phyloP scores from a whole-genome alignment of 2,329 filamentous ascomycete genomes.

The Sporothrix phasma region DNA sequence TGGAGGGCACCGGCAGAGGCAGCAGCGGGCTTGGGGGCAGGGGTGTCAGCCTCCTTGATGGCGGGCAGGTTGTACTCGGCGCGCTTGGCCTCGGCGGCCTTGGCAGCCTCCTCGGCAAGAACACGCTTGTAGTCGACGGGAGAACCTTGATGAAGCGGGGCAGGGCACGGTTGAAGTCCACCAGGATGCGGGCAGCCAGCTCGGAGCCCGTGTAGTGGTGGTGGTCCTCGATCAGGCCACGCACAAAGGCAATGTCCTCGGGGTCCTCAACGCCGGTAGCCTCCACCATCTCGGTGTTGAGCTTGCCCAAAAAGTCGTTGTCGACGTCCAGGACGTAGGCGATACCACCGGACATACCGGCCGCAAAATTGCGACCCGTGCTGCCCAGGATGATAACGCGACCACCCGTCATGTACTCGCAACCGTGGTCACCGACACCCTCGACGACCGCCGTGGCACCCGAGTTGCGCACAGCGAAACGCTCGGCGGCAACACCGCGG shows the following conservation, averaged over 20 bases:
- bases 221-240: slow-evolving; percentile 88
- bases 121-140: slow-evolving; percentile 96
- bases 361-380: slow-evolving; percentile 93
- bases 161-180: slow-evolving; percentile 91
- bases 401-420: slow-evolving; percentile 98
- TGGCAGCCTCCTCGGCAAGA: slow-evolving; percentile 72
- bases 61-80: slow-evolving; percentile 71
- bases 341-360: slow-evolving; percentile 97
- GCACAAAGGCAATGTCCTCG: slow-evolving; percentile 78
- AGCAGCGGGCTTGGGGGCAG: slow-evolving; percentile 33
- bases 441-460: slow-evolving; percentile 94
- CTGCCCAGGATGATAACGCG: slow-evolving; percentile 77
- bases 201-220: slow-evolving; percentile 97
- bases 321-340: slow-evolving; percentile 88
- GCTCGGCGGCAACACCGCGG: slow-evolving; percentile 91
- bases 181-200: slow-evolving; percentile 78
- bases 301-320: slow-evolving; percentile 81
- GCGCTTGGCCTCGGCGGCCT: slow-evolving; percentile 76
- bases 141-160: slow-evolving; percentile 88
- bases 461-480: slow-evolving; percentile 93
- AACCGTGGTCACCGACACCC: slow-evolving; percentile 90
- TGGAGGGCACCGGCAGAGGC: slow-evolving; percentile 48
- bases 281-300: slow-evolving; percentile 97
- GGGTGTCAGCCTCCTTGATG: slow-evolving; percentile 43
- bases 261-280: slow-evolving; percentile 75